Conservation (phyloP, 768 basidiomycete genomes). For the Leccinum longicurvipes region DNA sequence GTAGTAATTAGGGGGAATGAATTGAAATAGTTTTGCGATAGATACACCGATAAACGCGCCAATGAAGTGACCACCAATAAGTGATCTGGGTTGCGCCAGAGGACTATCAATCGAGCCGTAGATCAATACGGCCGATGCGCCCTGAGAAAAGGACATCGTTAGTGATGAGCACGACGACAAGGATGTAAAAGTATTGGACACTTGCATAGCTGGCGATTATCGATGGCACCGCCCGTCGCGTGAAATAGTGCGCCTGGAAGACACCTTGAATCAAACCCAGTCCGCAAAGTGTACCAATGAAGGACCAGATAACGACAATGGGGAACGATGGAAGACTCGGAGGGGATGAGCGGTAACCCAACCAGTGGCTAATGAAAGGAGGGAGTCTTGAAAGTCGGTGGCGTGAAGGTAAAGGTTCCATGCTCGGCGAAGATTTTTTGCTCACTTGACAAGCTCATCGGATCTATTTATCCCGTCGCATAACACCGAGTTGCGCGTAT, state of each 20-base stretch:
- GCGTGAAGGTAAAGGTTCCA: neutral
- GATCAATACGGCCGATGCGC: slow-evolving; percentile 52
- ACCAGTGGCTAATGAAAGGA: slow-evolving; percentile 8
- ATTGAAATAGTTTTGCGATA: slow-evolving; percentile 49
- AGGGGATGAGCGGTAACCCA: slow-evolving; percentile 10
- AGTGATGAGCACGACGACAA: neutral
- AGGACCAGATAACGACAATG: slow-evolving; percentile 39
- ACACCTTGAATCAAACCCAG: slow-evolving; percentile 48
- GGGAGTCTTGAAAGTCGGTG: neutral
- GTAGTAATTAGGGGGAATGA: slow-evolving; percentile 43
- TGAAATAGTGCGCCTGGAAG: slow-evolving; percentile 49
- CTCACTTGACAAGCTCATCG: neutral
- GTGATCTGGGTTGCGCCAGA: slow-evolving; percentile 50
- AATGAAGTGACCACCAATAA: slow-evolving; percentile 43
- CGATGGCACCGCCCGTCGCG: slow-evolving; percentile 34
- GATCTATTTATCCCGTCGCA: neutral
- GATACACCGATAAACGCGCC: slow-evolving; percentile 46
- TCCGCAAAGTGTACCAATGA: slow-evolving; percentile 49
- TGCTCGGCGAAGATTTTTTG: neutral
- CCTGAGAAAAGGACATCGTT: slow-evolving; percentile 33
- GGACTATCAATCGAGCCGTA: slow-evolving; percentile 53
- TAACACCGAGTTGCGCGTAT: neutral
- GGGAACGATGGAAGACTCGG: slow-evolving; percentile 5
- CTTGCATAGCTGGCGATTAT: slow-evolving; percentile 24
- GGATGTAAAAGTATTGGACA: neutral